Evolutionary conservation across 345 rosid species (phyloP).

Genomic region (Capsella bursapastoris): DNA sequence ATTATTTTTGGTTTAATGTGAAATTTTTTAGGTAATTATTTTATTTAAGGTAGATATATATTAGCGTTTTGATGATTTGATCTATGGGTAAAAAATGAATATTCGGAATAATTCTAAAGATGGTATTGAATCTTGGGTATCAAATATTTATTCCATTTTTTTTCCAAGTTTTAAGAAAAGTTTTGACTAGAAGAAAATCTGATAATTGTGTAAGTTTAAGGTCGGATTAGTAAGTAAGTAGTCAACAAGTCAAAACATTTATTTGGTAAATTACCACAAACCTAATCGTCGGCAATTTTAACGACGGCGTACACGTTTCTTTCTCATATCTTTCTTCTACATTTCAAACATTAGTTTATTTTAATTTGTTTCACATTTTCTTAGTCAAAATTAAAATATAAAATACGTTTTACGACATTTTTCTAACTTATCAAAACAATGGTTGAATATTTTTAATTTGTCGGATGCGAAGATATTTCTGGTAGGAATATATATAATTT

Average conservation of each 20-base stretch:
- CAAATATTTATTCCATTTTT: background rate
- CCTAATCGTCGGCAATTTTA: conserved; percentile 31
- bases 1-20: too few relatives aligned
- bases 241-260: conserved; percentile 31
- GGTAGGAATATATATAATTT: background rate
- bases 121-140: conserved; percentile 11
- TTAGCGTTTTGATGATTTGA: background rate
- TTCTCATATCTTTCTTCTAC: conserved; percentile 10
- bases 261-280: conserved; percentile 22
- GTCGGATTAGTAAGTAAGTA: conserved; percentile 24
- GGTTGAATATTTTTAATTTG: background rate
- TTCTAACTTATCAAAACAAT: background rate
- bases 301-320: conserved; percentile 36
- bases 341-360: conserved; percentile 8
- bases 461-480: conserved; percentile 22
- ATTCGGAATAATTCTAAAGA: background rate
- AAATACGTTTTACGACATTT: background rate
- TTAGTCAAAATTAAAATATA: conserved; percentile 22
- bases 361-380: background rate
- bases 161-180: background rate
- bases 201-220: background rate
- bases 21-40: too few relatives aligned
- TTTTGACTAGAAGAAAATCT: conserved; percentile 18
- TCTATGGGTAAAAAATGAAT: background rate
- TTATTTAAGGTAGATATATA: background rate